Base-by-base conservation (phyloP, 163 green algal genomes). In the Scenedesmus sp. region DNA sequence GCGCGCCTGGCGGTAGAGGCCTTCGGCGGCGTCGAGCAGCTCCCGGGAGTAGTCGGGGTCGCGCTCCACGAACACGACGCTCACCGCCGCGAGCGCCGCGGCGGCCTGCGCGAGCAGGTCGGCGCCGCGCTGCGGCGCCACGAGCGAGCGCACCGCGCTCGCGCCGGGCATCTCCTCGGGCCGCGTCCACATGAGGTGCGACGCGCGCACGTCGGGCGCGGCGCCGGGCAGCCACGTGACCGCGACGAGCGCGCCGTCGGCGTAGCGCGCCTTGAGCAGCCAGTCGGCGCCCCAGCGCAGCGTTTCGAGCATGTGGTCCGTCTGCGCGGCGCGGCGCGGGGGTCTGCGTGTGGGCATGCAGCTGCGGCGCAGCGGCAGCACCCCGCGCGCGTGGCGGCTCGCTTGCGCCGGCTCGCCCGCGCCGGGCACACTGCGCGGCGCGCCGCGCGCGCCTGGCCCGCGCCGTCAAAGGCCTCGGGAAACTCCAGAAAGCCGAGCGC, bases 401-500 rank as follows among this genome's bases (percentile, higher is more conserved):
- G n/a, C n/a, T n/a, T n/a, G n/a, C n/a, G n/a, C n/a, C n/a, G n/a
- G n/a, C n/a, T n/a, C n/a, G n/a, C n/a, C n/a, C n/a, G n/a, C n/a
- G n/a, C n/a, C n/a, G n/a, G n/a, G n/a, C n/a, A n/a, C n/a, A n/a
- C n/a, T n/a, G n/a, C n/a, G n/a, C n/a, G n/a, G n/a, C n/a, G n/a
- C n/a, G n/a, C n/a, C n/a, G n/a, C n/a, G n/a, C 6, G 10, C 9
- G 53, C 24, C 42, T 72, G 5, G 39, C 4, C 22, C 3, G 42
- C n/a, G 4, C 14, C 11, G 18, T 56, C 20, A 33, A 56, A 83
- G 14, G 51, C 56, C 22, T 64, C 65, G 10, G 44, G 44, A 73
- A 93, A 96, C 28, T 87, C 70, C 20, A 95, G 50, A 62, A 92
- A 83, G 45, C 72, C 67, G 86, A 93, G 94, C 29, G 91, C 85